phyloP scores from a whole-genome alignment of 75 land plant genomes.

The Ceratopteris richardii region DNA sequence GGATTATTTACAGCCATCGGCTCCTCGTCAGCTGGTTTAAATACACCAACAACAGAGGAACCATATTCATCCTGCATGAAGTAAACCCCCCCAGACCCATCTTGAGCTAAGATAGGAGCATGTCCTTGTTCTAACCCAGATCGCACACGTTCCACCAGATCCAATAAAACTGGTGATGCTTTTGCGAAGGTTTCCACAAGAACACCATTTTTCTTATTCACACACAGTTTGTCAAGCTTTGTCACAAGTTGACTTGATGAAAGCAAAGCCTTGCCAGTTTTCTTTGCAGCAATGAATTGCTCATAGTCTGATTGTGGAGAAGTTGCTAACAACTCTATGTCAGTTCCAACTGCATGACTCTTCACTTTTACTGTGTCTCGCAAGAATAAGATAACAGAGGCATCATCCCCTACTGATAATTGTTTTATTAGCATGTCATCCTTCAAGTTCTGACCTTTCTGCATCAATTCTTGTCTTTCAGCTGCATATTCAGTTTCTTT shows the following conservation, averaged over 20 bases:
- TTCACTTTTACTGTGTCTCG: slow-evolving; percentile 56
- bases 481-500: slow-evolving; percentile 16
- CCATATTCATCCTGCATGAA: slow-evolving; percentile 69
- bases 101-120: slow-evolving; percentile 53
- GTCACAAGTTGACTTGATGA: slow-evolving; percentile 1
- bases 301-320: background rate
- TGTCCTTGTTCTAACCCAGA: slow-evolving; percentile 61
- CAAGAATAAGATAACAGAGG: slow-evolving; percentile 61
- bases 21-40: slow-evolving; percentile 96
- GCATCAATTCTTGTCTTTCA: slow-evolving; percentile 48
- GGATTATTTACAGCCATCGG: slow-evolving; percentile 95
- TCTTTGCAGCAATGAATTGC: background rate
- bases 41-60: slow-evolving; percentile 53
- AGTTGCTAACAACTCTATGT: slow-evolving; percentile 56
- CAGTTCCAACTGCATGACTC: slow-evolving; percentile 32
- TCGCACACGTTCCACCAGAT: slow-evolving; percentile 33
- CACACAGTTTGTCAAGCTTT: background rate
- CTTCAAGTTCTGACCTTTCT: slow-evolving; percentile 58
- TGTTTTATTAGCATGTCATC: slow-evolving; percentile 63
- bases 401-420: slow-evolving; percentile 44
- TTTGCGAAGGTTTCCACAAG: slow-evolving; percentile 40
- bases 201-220: slow-evolving; percentile 25
- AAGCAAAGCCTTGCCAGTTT: slow-evolving; percentile 1
- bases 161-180: slow-evolving; percentile 25
- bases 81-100: slow-evolving; percentile 91